Evolutionary conservation across 331 rosid genomes (phyloP), one percentile per base, ranked within the genome.

Genomic region (Quercus tomentella): DNA sequence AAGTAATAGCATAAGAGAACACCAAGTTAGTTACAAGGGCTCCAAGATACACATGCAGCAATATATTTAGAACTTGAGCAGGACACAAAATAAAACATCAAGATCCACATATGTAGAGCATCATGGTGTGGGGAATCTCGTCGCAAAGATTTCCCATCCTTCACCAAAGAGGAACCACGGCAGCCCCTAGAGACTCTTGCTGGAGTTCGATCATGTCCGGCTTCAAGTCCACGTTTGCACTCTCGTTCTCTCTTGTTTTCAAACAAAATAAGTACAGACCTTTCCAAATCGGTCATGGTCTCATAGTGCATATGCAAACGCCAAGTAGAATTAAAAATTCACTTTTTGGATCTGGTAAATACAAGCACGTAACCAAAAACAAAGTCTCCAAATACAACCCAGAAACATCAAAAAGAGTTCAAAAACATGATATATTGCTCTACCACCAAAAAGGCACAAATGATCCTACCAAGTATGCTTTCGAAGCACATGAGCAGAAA

Each of bases 61-160:
- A 89, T 79, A 86, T 86, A 87, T 88, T 86, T 76, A 87, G 94
- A 88, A 94, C 90, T 85, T 87, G 86, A 83, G 89, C 81, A 91
- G 87, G 94, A 82, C 91, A 83, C 91, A 91, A 80, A 80, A 85
- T 84, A 81, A 88, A 86, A 90, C 93, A 94, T 89, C 84, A 89
- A 90, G 91, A 93, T 90, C 97, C 93, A 96, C 99, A 98, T 96
- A 96, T 93, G 93, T 77, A 74, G 75, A 73, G 88, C 82, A 49
- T 84, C 96, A 73, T 71, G 95, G 84, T 89, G 96, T 35, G 98
- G 99, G 76, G 99, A 93, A 82, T 93, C 98, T 26, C 94, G 83
- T 10, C 84, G 94, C 45, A 91, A 62, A 33, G 88, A 74, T 90
- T 89, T 89, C 70, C 90, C 93, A 72, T 96, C 99, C 93, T 91